phyloP scores from a whole-genome alignment of 192 early-diverging fungal genomes.

The Backusella parvicylindrica region DNA sequence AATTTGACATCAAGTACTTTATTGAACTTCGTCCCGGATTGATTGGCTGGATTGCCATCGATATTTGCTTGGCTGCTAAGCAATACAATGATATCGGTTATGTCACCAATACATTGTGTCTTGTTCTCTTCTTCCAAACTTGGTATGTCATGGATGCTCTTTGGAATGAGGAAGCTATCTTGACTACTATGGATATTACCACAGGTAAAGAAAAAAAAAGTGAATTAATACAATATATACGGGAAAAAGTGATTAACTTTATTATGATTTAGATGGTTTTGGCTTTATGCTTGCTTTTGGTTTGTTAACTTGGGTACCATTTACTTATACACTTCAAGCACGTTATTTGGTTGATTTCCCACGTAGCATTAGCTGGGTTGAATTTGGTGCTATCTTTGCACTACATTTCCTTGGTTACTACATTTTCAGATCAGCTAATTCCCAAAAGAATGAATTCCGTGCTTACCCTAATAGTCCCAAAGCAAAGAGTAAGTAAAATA shows the following conservation, averaged over 20 bases:
- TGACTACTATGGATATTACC: conserved; percentile 98
- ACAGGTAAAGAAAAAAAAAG: conserved; percentile 39
- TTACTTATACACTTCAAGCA: conserved; percentile 87
- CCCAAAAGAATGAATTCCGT: conserved; percentile 89
- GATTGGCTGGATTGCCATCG: conserved; percentile 86
- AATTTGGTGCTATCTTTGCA: conserved; percentile 43
- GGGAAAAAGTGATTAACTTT: neutral
- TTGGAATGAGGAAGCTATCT: conserved; percentile 66
- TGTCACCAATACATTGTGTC: conserved; percentile 73
- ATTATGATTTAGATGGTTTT: conserved; percentile 71
- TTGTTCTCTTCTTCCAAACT: conserved; percentile 73
- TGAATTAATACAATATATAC: no score
- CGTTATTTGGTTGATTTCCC: conserved; percentile 79
- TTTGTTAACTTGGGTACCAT: conserved; percentile 86
- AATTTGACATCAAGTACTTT: conserved; percentile 91
- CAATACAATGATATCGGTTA: conserved; percentile 67
- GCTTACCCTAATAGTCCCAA: conserved; percentile 57
- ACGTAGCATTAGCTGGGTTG: conserved; percentile 45
- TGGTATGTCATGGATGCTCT: conserved; percentile 88
- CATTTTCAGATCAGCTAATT: conserved; percentile 89
- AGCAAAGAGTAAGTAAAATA: conserved; percentile 48
- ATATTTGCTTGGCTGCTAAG: conserved; percentile 71
- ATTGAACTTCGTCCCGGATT: conserved; percentile 91
- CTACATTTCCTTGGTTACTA: conserved; percentile 68
- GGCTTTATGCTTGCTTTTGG: conserved; percentile 86